Base-by-base conservation (phyloP, 306 rosid genomes). In the Citrullus mucosospermus region DNA sequence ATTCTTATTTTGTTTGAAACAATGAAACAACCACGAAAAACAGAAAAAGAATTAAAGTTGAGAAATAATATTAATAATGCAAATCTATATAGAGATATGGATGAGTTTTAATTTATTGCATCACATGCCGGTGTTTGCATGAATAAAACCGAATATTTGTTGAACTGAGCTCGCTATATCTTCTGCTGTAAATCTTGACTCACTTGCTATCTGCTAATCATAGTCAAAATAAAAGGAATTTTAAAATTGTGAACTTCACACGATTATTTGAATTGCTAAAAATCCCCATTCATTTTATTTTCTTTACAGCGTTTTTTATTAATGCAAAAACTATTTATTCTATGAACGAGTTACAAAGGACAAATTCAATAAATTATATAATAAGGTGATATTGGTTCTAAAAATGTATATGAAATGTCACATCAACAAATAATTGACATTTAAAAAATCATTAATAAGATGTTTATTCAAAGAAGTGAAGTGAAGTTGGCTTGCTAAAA, bases 151-250 rank as follows among this genome's bases (percentile, higher is more conserved):
- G 70, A 94, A 91, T 81, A 94, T 94, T 81, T 94, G 97, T 78
- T 94, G 98, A 80, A 94, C 92, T 28, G 97, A 94, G 66, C 81
- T 86, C 28, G 98, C 96, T 61, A 94, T 94, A 75, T 94, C 98
- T 83, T 94, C 96, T 1, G 97, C 97, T 0, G 86, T 88, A 79
- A 92, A 94, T 83, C 95, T 94, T 74, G 98, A 86, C 79, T 94
- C 97, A 74, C 88, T 81, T 28, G 85, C 93, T 75, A 94, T 89
- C 98, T 94, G 85, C 69, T 44, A 81, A 30, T 22, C 20, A 46
- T 12, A 66, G 14, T 66, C 4, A 36, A 17, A 63, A 63, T 6
- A 2, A 30, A 61, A 14, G 1, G 0, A 12, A 25, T 25, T 32
- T 30, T 14, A 12, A 30, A 62, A 60, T 13, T 25, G 12, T 12